Evolutionary conservation across 2,329 filamentous ascomycete genomes (phyloP), one percentile per base, ranked within the genome.

Genomic region (Colletotrichum brevisporum): DNA sequence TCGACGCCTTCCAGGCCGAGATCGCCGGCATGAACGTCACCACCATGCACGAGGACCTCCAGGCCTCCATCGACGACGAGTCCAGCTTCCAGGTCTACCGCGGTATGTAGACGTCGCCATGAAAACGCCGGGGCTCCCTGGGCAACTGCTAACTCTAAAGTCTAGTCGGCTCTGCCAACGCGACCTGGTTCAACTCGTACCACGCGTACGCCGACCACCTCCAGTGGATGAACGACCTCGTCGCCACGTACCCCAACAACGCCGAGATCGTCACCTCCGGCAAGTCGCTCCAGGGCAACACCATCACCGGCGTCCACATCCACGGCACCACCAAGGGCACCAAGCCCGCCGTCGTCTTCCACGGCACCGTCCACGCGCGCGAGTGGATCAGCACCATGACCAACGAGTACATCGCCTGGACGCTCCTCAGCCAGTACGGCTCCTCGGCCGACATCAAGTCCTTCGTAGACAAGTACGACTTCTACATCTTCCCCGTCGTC

Each of bases 261-360:
- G 78, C 84, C 6, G 79, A 81, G 64, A 77, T 84, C 27, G 78
- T 86, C 18, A 79, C 77, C 21, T 75, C 81, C 4, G 84, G 84
- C 13, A 79, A 74, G 41, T 84, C 83, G 5, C 75, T 76, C 43
- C 72, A 83, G 58, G 82, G 81, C 4, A 76, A 80, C 39, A 56
- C 76, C 70, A 93, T 93, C 67, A 85, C 86, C 26, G 91, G 88
- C 41, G 72, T 86, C 56, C 84, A 85, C 69, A 78, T 86, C 71
- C 85, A 78, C 73, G 84, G 84, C 10, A 76, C 71, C 64, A 72
- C 73, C 2, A 77, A 77, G 56, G 80, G 81, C 39, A 73, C 70
- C 39, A 83, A 83, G 72, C 82, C 83, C 4, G 84, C 83, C 41
- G 72, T 85, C 36, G 79, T 87, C 15, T 80, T 83, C 69, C 84